phyloP scores from a whole-genome alignment of 139 green algal species.

The Chlamydomonas asymmetrica region DNA sequence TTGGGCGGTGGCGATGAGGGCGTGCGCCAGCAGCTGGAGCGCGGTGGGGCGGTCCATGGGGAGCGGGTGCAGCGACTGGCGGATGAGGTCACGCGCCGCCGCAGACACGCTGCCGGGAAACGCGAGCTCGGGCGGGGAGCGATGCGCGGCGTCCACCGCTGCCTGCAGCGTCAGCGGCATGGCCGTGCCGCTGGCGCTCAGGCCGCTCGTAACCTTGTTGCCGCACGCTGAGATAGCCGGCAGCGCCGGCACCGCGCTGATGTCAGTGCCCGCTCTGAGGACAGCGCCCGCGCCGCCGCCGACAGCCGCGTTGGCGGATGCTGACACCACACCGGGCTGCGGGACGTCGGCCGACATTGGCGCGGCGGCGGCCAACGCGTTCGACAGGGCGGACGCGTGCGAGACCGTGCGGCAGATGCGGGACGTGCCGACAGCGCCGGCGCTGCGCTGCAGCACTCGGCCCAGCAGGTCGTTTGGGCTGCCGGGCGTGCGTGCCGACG shows the following conservation, averaged over 20 bases:
- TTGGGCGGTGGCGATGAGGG: constrained; percentile 37
- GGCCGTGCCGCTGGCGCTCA: background rate
- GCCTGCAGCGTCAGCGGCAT: background rate
- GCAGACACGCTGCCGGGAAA: constrained; percentile 22
- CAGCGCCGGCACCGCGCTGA: no score
- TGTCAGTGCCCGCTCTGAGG: background rate
- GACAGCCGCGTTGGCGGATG: no score
- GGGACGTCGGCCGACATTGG: no score
- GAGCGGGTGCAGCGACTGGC: constrained; percentile 18
- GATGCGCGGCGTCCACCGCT: background rate
- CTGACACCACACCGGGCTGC: no score
- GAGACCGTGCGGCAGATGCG: no score
- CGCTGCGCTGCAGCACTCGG: background rate
- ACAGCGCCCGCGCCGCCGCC: background rate
- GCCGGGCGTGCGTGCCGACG: no score
- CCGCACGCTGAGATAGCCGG: no score
- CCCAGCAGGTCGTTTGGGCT: background rate
- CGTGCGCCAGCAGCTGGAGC: constrained; percentile 39
- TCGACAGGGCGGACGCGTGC: no score
- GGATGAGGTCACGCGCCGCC: constrained; percentile 23
- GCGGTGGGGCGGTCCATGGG: constrained; percentile 30
- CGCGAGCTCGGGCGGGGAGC: background rate
- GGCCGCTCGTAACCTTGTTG: background rate
- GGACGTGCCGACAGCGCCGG: background rate
- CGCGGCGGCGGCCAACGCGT: no score